Evolutionary conservation across 2,329 filamentous ascomycete species (phyloP), one percentile per base, ranked within the genome.

Genomic region (Hypoxylon sp.): DNA sequence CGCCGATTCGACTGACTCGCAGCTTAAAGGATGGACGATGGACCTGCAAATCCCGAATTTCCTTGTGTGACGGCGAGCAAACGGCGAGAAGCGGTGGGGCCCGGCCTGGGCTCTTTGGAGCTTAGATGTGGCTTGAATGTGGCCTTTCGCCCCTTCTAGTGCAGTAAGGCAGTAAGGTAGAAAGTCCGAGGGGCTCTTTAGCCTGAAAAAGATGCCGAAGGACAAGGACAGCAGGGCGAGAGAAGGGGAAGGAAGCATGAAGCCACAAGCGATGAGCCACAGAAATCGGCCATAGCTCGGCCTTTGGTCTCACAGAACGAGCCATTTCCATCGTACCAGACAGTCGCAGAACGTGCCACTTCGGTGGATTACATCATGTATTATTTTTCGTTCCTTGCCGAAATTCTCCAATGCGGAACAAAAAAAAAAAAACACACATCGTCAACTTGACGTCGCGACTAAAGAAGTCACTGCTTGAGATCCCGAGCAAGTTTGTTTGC

Each of bases 71-170:
- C 55, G 18, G 20, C 53, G 54, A 63, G 38, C 62, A 65, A 60
- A 63, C 62, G 62, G 62, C 62, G 62, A 62, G 48, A 3, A 46
- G 62, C 62, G 62, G 62, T 60, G 62, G 48, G 23, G 41, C 3
- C 33, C 58, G 55, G 23, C 23, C 40, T 48, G 33, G 7, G 8
- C 17, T 21, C 6, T 45, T 15, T 53, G 17, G 7, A 48, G 52
- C 20, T 47, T 59, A 62, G 48, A 20, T 62, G 61, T 64, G 61
- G 61, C 61, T 57, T 50, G 20, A 48, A 10, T 27, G n/a, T n/a
- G 37, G 51, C 5, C 13, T 27, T 37, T 52, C 18, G n/a, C n/a
- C n/a, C n/a, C n/a, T n/a, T n/a, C n/a, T n/a, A n/a, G n/a, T n/a
- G n/a, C n/a, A n/a, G n/a, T n/a, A n/a, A n/a, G n/a, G n/a, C n/a